Conservation (phyloP, 2,329 filamentous ascomycete species). For the Aaosphaeria arxii region DNA sequence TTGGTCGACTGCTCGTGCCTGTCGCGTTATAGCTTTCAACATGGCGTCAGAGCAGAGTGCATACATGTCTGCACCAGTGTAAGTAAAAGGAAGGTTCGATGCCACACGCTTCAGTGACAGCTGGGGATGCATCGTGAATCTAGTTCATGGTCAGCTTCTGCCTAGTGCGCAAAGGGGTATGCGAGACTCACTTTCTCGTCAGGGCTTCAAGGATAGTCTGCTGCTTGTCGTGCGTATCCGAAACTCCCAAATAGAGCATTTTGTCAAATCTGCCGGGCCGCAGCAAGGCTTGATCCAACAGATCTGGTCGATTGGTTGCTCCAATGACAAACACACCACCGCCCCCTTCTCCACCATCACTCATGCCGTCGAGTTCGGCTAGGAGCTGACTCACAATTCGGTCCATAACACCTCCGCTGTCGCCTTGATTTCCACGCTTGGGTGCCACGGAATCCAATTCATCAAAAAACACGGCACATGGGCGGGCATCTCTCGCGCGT, state of each 20-base stretch:
- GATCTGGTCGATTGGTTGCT: constrained; percentile 89
- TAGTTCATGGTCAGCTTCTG: constrained; percentile 31
- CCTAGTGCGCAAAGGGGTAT: background rate
- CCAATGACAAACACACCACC: constrained; percentile 96
- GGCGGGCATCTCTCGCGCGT: constrained; percentile 77
- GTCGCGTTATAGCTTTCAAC: constrained; percentile 95
- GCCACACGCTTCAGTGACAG: constrained; percentile 75
- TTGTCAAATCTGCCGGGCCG: constrained; percentile 94
- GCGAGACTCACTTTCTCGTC: constrained; percentile 76
- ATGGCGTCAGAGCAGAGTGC: constrained; percentile 96
- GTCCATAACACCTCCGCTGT: constrained; percentile 97
- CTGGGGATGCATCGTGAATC: constrained; percentile 78
- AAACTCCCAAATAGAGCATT: constrained; percentile 95
- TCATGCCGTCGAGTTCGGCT: constrained; percentile 97
- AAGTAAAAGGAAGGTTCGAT: constrained; percentile 81
- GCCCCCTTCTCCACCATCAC: constrained; percentile 72
- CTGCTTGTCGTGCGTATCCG: constrained; percentile 95
- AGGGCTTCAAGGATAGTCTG: constrained; percentile 89
- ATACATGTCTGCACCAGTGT: constrained; percentile 96
- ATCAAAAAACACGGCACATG: constrained; percentile 91
- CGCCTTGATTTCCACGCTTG: constrained; percentile 94
- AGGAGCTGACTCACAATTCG: constrained; percentile 92
- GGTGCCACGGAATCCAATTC: constrained; percentile 91
- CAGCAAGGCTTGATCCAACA: constrained; percentile 85
- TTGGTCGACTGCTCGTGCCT: constrained; percentile 77